Evolutionary conservation across 1,284 basidiomycete genomes (phyloP).

Genomic region (Cryptococcus sp.): DNA sequence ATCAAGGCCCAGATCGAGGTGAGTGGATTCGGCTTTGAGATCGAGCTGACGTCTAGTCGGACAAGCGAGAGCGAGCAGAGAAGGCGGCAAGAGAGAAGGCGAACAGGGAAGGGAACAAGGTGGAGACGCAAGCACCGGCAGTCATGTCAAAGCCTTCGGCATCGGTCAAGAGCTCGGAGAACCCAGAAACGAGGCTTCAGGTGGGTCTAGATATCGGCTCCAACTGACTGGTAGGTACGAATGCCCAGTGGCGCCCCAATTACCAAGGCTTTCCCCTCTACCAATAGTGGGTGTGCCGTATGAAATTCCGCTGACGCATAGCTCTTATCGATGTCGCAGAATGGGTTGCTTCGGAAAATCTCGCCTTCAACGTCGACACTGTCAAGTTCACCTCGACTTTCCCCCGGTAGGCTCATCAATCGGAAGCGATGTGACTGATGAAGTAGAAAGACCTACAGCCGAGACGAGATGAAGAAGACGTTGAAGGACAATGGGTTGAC

Average conservation of each 20-base stretch:
- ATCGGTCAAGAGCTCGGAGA: constrained; percentile 61
- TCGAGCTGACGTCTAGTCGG: constrained; percentile 50
- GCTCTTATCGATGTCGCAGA: constrained; percentile 80
- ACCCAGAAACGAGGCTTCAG: constrained; percentile 72
- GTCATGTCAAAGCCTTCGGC: constrained; percentile 44
- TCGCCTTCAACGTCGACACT: constrained; percentile 64
- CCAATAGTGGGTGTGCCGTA: constrained; percentile 34
- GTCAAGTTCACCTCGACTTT: constrained; percentile 72
- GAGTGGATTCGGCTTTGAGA: neutral
- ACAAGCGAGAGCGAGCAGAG: constrained; percentile 81
- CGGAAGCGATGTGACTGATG: constrained; percentile 4
- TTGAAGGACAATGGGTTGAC: constrained; percentile 46
- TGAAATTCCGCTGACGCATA: constrained; percentile 33
- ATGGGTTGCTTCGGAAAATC: constrained; percentile 67
- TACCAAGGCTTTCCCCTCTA: constrained; percentile 71
- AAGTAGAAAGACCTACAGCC: constrained; percentile 38
- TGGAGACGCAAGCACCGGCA: constrained; percentile 22
- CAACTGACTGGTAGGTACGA: constrained; percentile 55
- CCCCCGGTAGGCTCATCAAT: constrained; percentile 59
- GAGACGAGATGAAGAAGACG: constrained; percentile 41
- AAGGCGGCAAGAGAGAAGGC: constrained; percentile 84
- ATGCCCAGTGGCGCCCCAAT: constrained; percentile 71
- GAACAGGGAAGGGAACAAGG: constrained; percentile 62
- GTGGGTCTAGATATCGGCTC: constrained; percentile 15
- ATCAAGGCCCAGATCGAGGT: constrained; percentile 84